These are phyloP conservation scores for Carex kokanica DNA, from an alignment of 176 grass and related monocot genomes.

Conservation along the genomic window DNA sequence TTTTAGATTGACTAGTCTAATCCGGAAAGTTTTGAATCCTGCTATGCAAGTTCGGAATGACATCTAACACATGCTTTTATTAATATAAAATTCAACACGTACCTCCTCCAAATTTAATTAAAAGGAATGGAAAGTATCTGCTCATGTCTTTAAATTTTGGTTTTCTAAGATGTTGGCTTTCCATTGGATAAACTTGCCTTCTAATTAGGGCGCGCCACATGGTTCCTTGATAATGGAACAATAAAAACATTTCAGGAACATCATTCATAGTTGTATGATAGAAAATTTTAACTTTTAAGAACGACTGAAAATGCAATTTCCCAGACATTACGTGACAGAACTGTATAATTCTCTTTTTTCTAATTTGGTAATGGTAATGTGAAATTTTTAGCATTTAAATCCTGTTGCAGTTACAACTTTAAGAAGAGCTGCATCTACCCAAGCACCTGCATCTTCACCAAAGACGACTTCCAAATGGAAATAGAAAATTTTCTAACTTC, in stretches of 20 bases:
- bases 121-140: too few species aligned
- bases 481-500: conserved; percentile 14
- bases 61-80: neutral
- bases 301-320: neutral
- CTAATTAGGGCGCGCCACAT: neutral
- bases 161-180: neutral
- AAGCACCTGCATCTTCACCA: conserved; percentile 35
- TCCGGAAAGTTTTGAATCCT: neutral
- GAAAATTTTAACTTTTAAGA: neutral
- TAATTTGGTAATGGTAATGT: neutral
- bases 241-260: neutral
- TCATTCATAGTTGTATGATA: neutral
- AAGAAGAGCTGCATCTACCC: conserved; percentile 25
- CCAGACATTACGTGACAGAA: neutral
- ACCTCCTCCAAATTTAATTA: too few species aligned
- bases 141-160: too few species aligned
- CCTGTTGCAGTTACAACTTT: conserved; percentile 37
- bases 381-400: neutral
- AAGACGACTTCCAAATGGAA: conserved; percentile 44
- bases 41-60: neutral
- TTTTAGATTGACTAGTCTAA: neutral
- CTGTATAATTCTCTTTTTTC: neutral
- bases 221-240: neutral
- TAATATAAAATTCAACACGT: neutral
- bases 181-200: neutral